Evolutionary conservation across 2,329 filamentous ascomycete genomes (phyloP).

Genomic region (Malbranchea cinnamomea): DNA sequence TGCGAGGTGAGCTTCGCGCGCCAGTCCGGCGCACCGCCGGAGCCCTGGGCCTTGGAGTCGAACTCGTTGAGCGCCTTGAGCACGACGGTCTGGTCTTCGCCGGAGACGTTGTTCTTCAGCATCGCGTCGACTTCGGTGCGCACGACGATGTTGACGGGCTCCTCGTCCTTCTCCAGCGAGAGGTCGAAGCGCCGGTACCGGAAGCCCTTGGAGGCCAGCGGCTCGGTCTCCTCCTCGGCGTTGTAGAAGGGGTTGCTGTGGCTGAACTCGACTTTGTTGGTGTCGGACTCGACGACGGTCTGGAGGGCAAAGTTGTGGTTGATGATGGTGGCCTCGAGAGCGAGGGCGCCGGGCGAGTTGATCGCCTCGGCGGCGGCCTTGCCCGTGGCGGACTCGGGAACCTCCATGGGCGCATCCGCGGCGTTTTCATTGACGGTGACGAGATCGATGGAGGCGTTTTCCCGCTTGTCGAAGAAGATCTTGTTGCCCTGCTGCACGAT

Average conservation of each 20-base stretch:
- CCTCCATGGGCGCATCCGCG: slow-evolving; percentile 81
- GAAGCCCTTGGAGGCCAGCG: slow-evolving; percentile 91
- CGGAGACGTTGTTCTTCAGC: slow-evolving; percentile 76
- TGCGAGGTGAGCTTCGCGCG: slow-evolving; percentile 85
- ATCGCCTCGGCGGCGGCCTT: slow-evolving; percentile 75
- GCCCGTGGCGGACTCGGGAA: slow-evolving; percentile 45
- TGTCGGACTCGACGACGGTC: slow-evolving; percentile 71
- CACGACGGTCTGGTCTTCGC: slow-evolving; percentile 79
- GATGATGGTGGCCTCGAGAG: slow-evolving; percentile 97
- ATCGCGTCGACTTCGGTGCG: slow-evolving; percentile 92
- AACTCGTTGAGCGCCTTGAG: slow-evolving; percentile 99
- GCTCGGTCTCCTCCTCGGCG: slow-evolving; percentile 77
- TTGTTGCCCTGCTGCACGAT: slow-evolving; percentile 88
- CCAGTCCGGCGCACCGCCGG: slow-evolving; percentile 93
- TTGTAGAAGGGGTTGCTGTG: slow-evolving; percentile 98
- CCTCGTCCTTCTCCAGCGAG: slow-evolving; percentile 77
- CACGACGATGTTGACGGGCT: slow-evolving; percentile 83
- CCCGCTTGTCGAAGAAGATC: slow-evolving; percentile 97
- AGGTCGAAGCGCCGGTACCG: slow-evolving; percentile 96
- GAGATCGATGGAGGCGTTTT: slow-evolving; percentile 87
- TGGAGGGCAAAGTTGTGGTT: slow-evolving; percentile 99
- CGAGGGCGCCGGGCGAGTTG: slow-evolving; percentile 85
- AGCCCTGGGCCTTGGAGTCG: slow-evolving; percentile 92
- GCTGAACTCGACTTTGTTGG: slow-evolving; percentile 64
- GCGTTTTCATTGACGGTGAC: slow-evolving; percentile 99